Base-by-base conservation (phyloP, 768 basidiomycete genomes). In the Suillus weaverae region DNA sequence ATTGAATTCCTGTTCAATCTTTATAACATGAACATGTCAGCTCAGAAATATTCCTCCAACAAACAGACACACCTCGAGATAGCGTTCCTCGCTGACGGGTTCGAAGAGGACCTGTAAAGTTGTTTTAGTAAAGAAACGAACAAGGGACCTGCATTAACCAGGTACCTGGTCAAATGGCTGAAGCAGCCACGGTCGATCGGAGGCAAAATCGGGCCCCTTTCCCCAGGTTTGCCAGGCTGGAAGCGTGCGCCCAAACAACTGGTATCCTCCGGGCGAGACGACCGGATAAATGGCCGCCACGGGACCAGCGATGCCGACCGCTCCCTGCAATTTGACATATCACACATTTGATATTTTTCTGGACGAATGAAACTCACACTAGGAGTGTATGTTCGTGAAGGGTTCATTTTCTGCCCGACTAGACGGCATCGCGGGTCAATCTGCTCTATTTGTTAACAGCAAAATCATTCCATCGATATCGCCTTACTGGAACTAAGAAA, bases 321-420 rank as follows among this genome's bases (percentile, higher is more conserved):
- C 88, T 13, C 89, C 89, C 84, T 88, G 70, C 0, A n/a, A 55
- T 30, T 26, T 33, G 55, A 62, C 32, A 11, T 35, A 35, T 13
- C 62, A 6, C 13, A 38, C 4, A 62, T 66, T 16, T 35, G 36
- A 43, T 62, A n/a, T 18, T 18, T 36, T 33, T 32, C 2, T 7
- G 38, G 0, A 5, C 4, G 26, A 44, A 9, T 11, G 30, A 2
- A 22, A 73, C 80, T 48, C 70, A 86, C 86, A 46, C 84, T 78
- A 10, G 88, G 86, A 0, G 89, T 91, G 65, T 79, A 87, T 0
- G 87, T 88, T 9, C 89, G 77, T 0, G 88, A 88, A 0, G 89
- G 89, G 62, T 91, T 91, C 86, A 90, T 89, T 73, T 91, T 91
- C 65, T 90, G 89, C 0, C 85, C 87, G 6, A 86, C 80, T 0